Percentiles rank a stretch among this genome's conserved stretches.
Conservation (phyloP, 1,284 basidiomycete genomes). For the Mycena citricolor region DNA sequence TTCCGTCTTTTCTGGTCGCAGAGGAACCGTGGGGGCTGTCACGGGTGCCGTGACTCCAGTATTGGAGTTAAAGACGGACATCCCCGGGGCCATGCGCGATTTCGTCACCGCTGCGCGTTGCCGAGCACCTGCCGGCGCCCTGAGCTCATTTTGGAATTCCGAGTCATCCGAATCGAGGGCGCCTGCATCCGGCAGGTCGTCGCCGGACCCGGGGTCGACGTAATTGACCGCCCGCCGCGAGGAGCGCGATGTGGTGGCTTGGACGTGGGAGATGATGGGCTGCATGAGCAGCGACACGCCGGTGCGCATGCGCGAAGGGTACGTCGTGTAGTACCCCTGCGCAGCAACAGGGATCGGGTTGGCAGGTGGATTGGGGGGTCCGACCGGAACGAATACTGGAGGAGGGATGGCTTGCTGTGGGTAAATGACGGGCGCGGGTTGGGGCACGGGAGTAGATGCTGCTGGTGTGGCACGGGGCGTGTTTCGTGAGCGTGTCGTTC, state of each 20-base stretch:
- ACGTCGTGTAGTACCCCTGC: slow-evolving; percentile 84
- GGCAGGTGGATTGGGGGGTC: slow-evolving; percentile 45
- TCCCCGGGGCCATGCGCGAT: slow-evolving; percentile 32
- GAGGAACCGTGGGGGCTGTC: slow-evolving; percentile 28
- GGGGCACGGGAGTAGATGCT: slow-evolving; percentile 33
- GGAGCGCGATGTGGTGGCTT: slow-evolving; percentile 40
- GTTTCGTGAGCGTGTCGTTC: slow-evolving; percentile 31
- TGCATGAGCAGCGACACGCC: slow-evolving; percentile 90
- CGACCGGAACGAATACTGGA: slow-evolving; percentile 27
- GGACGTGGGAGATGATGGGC: slow-evolving; percentile 63
- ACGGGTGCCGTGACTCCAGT: slow-evolving; percentile 34
- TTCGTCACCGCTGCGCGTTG: slow-evolving; percentile 12
- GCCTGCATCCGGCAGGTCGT: slow-evolving; percentile 77
- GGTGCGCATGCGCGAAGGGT: slow-evolving; percentile 89
- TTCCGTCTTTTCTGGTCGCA: slow-evolving; percentile 50
- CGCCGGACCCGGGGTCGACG: slow-evolving; percentile 81
- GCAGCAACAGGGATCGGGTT: slow-evolving; percentile 55
- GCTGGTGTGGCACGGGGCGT: slow-evolving; percentile 28
- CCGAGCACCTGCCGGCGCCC: slow-evolving; percentile 31
- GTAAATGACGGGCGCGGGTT: slow-evolving; percentile 33
- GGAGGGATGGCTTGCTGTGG: slow-evolving; percentile 35
- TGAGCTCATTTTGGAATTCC: slow-evolving; percentile 46
- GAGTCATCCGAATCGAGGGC: slow-evolving; percentile 77
- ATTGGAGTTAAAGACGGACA: slow-evolving; percentile 39
- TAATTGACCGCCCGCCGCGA: slow-evolving; percentile 79